These are phyloP conservation scores for Plasmopara viticola DNA, from an alignment of 352 stramenopile species.

Conservation along the genomic window DNA sequence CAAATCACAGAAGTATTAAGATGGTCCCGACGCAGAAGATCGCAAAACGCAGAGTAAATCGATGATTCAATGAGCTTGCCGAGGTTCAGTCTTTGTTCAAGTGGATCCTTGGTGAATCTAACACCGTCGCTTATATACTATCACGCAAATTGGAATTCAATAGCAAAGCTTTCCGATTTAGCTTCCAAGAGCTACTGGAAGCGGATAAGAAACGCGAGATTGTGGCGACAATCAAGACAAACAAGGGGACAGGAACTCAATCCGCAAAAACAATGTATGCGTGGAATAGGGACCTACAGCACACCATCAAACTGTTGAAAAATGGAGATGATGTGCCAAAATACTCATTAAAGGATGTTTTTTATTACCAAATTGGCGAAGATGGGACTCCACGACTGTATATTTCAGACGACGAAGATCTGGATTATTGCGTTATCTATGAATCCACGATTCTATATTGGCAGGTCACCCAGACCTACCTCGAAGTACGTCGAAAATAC, in stretches of 20 bases:
- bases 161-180: slow-evolving; percentile 1
- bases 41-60: slow-evolving; percentile 7
- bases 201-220: slow-evolving; percentile 5
- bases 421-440: slow-evolving; percentile 14
- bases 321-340: background rate
- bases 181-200: slow-evolving; percentile 4
- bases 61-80: slow-evolving; percentile 16
- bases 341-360: slow-evolving; percentile 1
- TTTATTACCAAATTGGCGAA: slow-evolving; percentile 9
- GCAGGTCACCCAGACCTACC: slow-evolving; percentile 6
- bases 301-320: slow-evolving; percentile 2
- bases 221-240: background rate
- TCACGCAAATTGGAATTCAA: slow-evolving; percentile 6
- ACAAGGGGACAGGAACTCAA: background rate
- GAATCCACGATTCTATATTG: background rate
- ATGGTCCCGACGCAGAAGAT: slow-evolving; percentile 15
- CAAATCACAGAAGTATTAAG: slow-evolving; percentile 12
- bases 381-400: slow-evolving; percentile 2
- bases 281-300: background rate
- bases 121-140: slow-evolving; percentile 2
- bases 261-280: background rate
- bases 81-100: slow-evolving; percentile 11
- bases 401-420: slow-evolving; percentile 10
- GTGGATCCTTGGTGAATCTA: slow-evolving; percentile 10
- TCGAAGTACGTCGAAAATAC: no score